These are phyloP conservation scores for Liriodendron chinense DNA, from an alignment of 164 flowering plant genomes.

Conservation along the genomic window DNA sequence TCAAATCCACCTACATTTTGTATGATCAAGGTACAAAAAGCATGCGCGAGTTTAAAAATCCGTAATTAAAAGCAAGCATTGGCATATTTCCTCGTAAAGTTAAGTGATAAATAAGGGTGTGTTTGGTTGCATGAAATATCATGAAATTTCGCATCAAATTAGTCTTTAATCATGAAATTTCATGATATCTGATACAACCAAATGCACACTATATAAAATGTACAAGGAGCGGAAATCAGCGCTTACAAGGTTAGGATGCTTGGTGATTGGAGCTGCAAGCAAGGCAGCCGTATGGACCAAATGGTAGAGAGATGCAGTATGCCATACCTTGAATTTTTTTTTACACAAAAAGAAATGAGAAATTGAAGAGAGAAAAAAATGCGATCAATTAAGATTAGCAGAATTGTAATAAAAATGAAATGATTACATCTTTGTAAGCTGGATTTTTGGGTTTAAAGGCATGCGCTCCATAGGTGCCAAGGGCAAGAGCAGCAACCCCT, in stretches of 20 bases:
- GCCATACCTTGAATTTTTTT: conserved; percentile 68
- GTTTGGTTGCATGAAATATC: not conserved
- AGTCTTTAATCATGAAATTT: too few species aligned
- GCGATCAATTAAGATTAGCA: not conserved
- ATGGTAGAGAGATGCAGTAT: conserved; percentile 87
- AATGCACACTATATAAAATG: not conserved
- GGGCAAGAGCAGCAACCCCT: conserved; percentile 83
- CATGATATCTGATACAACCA: not conserved
- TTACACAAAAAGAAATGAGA: not conserved
- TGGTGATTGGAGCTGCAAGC: conserved; percentile 73
- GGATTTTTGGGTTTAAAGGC: conserved; percentile 81
- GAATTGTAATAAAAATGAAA: not conserved
- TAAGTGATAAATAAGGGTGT: too few species aligned
- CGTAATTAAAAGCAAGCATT: not conserved
- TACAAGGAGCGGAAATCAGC: conserved; percentile 3
- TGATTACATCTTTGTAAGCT: conserved; percentile 67
- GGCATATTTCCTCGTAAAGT: not conserved
- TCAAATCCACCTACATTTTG: too few species aligned
- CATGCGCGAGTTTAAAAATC: too few species aligned
- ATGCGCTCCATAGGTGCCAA: conserved; percentile 91
- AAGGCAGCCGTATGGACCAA: conserved; percentile 93
- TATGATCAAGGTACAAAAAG: too few species aligned
- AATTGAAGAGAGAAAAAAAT: not conserved
- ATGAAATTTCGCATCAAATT: too few species aligned
- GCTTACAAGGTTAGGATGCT: conserved; percentile 68